These are phyloP conservation scores for Herpetomonas samuelpessoai DNA, from an alignment of 208 protist genomes.

Conservation along the genomic window DNA sequence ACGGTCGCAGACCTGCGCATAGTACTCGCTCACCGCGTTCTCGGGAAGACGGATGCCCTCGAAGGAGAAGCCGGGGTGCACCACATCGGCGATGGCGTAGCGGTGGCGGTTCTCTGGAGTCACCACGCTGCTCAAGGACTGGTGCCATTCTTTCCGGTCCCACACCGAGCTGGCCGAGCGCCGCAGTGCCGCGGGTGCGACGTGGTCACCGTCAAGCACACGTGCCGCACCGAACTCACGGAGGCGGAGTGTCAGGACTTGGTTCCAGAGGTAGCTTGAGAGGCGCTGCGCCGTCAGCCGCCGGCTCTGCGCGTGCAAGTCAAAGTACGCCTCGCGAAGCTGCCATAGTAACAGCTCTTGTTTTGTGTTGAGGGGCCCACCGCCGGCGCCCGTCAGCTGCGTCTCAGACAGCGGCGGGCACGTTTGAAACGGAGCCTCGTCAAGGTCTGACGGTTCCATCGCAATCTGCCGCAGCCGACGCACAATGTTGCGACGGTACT, in stretches of 20 bases:
- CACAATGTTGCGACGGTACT: conserved; percentile 76
- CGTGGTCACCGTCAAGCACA: conserved; percentile 70
- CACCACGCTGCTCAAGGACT: conserved; percentile 35
- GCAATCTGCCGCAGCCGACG: conserved; percentile 65
- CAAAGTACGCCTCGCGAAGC: conserved; percentile 74
- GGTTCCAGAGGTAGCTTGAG: conserved; percentile 87
- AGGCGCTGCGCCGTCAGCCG: conserved; percentile 73
- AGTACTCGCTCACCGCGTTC: conserved; percentile 70
- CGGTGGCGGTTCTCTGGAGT: conserved; percentile 27
- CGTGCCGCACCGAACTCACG: conserved; percentile 43
- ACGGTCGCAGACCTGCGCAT: conserved; percentile 66
- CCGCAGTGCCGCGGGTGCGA: conserved; percentile 40
- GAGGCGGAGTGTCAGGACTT: conserved; percentile 74
- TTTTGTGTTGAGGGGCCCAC: conserved; percentile 30
- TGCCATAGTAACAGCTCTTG: conserved; percentile 62
- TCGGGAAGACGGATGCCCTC: conserved; percentile 57
- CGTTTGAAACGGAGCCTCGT: conserved; percentile 65
- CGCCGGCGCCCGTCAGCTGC: conserved; percentile 22
- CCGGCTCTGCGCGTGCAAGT: conserved; percentile 53
- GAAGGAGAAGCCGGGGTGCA: conserved; percentile 85
- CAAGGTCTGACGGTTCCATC: conserved; percentile 66
- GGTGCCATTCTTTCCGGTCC: conserved; percentile 40
- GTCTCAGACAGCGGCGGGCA: conserved; percentile 45
- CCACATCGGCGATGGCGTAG: conserved; percentile 68
- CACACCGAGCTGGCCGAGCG: conserved; percentile 22